Evolutionary conservation across 495 filamentous ascomycete genomes (phyloP).

Genomic region (Aspergillus carlsbadensis): DNA sequence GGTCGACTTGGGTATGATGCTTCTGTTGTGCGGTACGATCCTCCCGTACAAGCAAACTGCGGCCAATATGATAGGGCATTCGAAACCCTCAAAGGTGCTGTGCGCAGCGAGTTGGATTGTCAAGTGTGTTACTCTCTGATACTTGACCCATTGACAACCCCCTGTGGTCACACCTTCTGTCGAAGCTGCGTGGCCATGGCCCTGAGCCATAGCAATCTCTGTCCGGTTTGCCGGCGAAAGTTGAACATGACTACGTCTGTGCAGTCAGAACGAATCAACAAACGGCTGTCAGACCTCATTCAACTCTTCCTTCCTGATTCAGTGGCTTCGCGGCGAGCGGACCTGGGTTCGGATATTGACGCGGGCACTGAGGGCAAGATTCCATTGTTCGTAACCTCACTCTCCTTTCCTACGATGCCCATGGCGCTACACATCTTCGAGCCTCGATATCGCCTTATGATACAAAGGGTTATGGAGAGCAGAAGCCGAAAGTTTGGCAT

Average conservation of each 20-base stretch:
- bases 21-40: slow-evolving; percentile 54
- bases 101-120: slow-evolving; percentile 74
- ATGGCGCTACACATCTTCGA: slow-evolving; percentile 91
- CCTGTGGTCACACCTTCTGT: slow-evolving; percentile 89
- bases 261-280: slow-evolving; percentile 58
- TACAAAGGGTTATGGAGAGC: slow-evolving; percentile 69
- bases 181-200: slow-evolving; percentile 71
- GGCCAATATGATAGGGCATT: slow-evolving; percentile 44
- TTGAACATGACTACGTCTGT: slow-evolving; percentile 61
- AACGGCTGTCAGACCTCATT: slow-evolving; percentile 58
- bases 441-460: slow-evolving; percentile 84
- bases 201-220: slow-evolving; percentile 71
- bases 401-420: slow-evolving; percentile 79
- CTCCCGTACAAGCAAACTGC: slow-evolving; percentile 35
- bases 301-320: slow-evolving; percentile 65
- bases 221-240: slow-evolving; percentile 72
- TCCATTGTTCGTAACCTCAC: slow-evolving; percentile 78
- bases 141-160: slow-evolving; percentile 76
- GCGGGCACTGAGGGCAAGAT: slow-evolving; percentile 55
- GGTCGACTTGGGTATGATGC: slow-evolving; percentile 34
- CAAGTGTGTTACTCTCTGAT: slow-evolving; percentile 82
- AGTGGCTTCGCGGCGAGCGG: slow-evolving; percentile 54
- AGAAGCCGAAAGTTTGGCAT: slow-evolving; percentile 78
- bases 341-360: slow-evolving; percentile 49
- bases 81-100: slow-evolving; percentile 55